These are phyloP conservation scores for Phytophthora hibernalis DNA, from an alignment of 352 stramenopile genomes.

Conservation along the genomic window DNA sequence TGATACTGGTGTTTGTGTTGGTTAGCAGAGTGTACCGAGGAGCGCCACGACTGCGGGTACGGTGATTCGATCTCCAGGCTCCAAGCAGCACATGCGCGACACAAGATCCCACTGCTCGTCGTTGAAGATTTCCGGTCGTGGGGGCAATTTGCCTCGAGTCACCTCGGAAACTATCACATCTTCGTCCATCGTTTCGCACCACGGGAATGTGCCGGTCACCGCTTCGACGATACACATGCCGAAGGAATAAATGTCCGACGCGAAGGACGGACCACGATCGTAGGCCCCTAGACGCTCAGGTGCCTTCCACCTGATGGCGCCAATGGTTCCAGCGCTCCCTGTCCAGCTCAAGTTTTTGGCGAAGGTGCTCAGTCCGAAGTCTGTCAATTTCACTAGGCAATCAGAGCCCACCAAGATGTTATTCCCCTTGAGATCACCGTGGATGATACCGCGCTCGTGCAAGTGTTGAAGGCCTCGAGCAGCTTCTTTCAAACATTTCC, in stretches of 20 bases:
- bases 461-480: conserved; percentile 38
- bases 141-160: conserved; percentile 27
- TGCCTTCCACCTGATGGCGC: conserved; percentile 44
- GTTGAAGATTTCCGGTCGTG: conserved; percentile 20
- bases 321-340: conserved; percentile 7
- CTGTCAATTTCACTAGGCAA: conserved; percentile 38
- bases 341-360: conserved; percentile 31
- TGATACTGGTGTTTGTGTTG: conserved; percentile 6
- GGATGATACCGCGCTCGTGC: conserved; percentile 54
- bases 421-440: conserved; percentile 86
- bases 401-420: conserved; percentile 79
- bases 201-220: conserved; percentile 38
- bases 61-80: conserved; percentile 30
- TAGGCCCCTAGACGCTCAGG: conserved; percentile 36
- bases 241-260: conserved; percentile 49
- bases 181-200: conserved; percentile 36
- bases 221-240: conserved; percentile 50
- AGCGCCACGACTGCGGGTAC: conserved; percentile 24
- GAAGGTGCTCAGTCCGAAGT: conserved; percentile 43
- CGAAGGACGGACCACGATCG: conserved; percentile 30
- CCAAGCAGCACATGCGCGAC: conserved; percentile 31
- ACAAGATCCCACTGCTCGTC: conserved; percentile 40
- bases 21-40: conserved; percentile 21
- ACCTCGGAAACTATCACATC: conserved; percentile 30
- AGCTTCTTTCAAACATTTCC: conserved; percentile 33